A percentile compares a stretch with the other conserved stretches of the same genome.
Evolutionary conservation across 2,329 filamentous ascomycete species (phyloP).

Genomic region (Colletotrichum trifolii): DNA sequence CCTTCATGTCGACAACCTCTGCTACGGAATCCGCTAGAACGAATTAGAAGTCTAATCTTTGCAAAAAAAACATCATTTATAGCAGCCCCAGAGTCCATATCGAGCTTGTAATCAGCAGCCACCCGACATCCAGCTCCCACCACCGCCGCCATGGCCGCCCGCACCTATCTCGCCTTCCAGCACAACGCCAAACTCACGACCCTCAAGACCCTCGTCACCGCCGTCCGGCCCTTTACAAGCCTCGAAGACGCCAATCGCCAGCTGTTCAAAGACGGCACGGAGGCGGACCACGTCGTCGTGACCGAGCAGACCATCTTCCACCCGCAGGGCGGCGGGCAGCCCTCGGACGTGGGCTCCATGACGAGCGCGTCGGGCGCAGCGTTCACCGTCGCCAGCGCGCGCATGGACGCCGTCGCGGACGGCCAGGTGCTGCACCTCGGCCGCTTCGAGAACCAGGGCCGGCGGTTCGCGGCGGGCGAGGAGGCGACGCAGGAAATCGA

Average conservation of each 20-base stretch:
- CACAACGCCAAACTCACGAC: conserved; percentile 55
- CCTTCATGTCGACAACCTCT: too few relatives aligned
- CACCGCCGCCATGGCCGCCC: conserved; percentile 35
- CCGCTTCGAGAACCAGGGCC: conserved; percentile 53
- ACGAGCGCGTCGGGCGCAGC: conserved; percentile 41
- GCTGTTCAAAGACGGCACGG: conserved; percentile 68
- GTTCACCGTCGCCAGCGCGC: conserved; percentile 68
- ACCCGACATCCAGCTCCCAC: background rate
- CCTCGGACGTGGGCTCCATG: conserved; percentile 73
- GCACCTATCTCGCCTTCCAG: conserved; percentile 58
- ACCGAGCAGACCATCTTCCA: conserved; percentile 79
- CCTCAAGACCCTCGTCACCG: conserved; percentile 56
- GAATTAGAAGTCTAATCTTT: too few relatives aligned
- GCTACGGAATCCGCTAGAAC: too few relatives aligned
- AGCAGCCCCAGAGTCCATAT: rapidly evolving
- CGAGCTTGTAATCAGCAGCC: background rate
- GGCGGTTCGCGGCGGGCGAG: conserved; percentile 53
- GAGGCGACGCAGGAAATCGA: conserved; percentile 69
- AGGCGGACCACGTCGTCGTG: conserved; percentile 66
- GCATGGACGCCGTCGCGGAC: conserved; percentile 61
- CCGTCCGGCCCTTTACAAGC: conserved; percentile 58
- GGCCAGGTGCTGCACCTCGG: conserved; percentile 75
- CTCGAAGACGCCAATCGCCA: conserved; percentile 62
- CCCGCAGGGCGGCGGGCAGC: conserved; percentile 79
- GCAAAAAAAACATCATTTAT: too few relatives aligned